Base-by-base conservation (phyloP, 257 asterid genomes). In the Mentha longifolia region DNA sequence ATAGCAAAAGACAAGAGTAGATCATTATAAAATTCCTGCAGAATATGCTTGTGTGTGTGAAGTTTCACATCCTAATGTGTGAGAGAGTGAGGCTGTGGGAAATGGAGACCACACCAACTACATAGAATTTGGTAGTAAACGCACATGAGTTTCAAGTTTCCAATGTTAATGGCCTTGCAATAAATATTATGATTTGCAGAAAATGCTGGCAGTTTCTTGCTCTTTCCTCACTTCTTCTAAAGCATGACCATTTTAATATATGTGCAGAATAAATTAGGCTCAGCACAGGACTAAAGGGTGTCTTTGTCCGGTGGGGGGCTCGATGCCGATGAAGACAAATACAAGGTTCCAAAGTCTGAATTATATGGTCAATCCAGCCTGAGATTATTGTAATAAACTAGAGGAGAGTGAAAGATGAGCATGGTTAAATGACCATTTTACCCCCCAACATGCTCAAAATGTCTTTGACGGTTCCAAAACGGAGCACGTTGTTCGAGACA, bases 291-390 rank as follows among this genome's bases (percentile, higher is more conserved):
- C 51, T 62, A 72, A 64, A 75, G 83, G 58, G 75, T 50, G 78
- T 76, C 37, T 47, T 63, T 72, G 72, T 62, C 57, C 41, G 59
- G 86, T 77, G 87, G 77, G 90, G 82, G 96, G 94, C 94, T 86
- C 97, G 70, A 88, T 82, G 87, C 47, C 45, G 52, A 72, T 76
- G 77, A n/a, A 77, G 71, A 77, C 81, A 84, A 75, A 72, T 4
- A 54, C 19, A 74, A 75, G 67, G 81, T 76, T 71, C 67, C 73
- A 73, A 79, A 49, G 56, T 68, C 70, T 71, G 69, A 65, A 71
- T 52, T 46, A 55, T 65, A 72, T 66, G 71, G 85, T 74, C 86
- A 85, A 43, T 68, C 43, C 77, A 66, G 55, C 55, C 79, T 52
- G 52, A 45, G 11, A 30, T 35, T 49, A 68, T 42, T 43, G 41